These are phyloP conservation scores for Carpinus fangiana DNA, from an alignment of 306 rosid genomes.

Conservation along the genomic window DNA sequence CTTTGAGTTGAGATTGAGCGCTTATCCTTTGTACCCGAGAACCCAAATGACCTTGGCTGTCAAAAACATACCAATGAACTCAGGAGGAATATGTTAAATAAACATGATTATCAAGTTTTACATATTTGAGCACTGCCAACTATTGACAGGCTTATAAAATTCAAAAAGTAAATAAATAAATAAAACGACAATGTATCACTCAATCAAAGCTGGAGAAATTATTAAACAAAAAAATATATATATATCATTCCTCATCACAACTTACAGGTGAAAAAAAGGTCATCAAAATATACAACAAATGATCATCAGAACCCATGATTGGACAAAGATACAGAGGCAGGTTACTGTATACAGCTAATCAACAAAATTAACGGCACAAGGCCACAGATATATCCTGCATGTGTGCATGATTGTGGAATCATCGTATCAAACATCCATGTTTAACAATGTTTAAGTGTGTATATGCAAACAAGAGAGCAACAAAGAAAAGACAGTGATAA, in stretches of 20 bases:
- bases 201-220: background rate
- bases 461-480: background rate
- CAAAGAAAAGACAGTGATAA: background rate
- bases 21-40: constrained; percentile 96
- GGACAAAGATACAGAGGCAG: constrained; percentile 6
- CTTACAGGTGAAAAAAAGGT: background rate
- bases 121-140: background rate
- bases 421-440: background rate
- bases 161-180: background rate
- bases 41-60: constrained; percentile 93
- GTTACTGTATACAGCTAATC: constrained; percentile 15
- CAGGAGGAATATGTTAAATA: constrained; percentile 5
- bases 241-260: background rate
- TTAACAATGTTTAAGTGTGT: background rate
- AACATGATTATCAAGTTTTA: constrained; percentile 21
- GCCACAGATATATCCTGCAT: background rate
- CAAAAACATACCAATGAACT: constrained; percentile 29
- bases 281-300: background rate
- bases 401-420: constrained; percentile 17
- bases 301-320: background rate
- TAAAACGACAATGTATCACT: background rate
- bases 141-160: too few relatives aligned
- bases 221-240: background rate
- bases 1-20: constrained; percentile 90
- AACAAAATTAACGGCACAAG: constrained; percentile 15